Base-by-base conservation (phyloP, 352 stramenopile species). In the Phytophthora lateralis region DNA sequence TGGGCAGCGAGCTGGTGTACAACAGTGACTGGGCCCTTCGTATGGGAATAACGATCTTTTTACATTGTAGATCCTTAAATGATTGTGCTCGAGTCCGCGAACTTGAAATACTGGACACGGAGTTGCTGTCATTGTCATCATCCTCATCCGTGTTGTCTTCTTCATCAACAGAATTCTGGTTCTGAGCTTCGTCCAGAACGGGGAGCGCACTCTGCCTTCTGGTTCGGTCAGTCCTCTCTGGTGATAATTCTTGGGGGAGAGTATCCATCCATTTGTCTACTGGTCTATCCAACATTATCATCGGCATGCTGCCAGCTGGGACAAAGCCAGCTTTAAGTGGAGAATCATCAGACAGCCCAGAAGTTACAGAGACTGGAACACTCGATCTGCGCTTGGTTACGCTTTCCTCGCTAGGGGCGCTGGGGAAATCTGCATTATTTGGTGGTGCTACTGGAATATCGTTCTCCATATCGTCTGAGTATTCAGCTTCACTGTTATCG, bases 1-100 rank as follows among this genome's bases (percentile, higher is more conserved):
- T 77, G 15, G 73, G 63, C 6, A 88, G 39, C 0, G 67, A 62
- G 3, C 20, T 30, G 14, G 64, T 58, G 47, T 71, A 80, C 21
- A 71, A 35, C 20, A 76, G 47, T 8, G 71, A 78, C 8, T 67
- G 66, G 2, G 66, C 12, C 12, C 56, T 75, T 11, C 60, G 39
- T 7, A 68, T 47, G 3, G 69, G 69, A 12, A 68, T 44, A 34
- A 50, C 38, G 12, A 51, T 34, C 14, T 53, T 57, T 5, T 69
- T 34, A 38, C 44, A 27, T 4, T 49, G 37, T 9, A 48, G 27
- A 27, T 69, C 51, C 32, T 50, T 61, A 26, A 65, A 70, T 3
- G 72, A 80, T 14, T 60, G 60, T 17, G 69, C 67, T 27, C 73
- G 60, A 6, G 38, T 21, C n/a, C 55, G 52, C 10, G 41, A 24